Base-by-base conservation (phyloP, 345 rosid genomes). In the Hibiscus syriacus region DNA sequence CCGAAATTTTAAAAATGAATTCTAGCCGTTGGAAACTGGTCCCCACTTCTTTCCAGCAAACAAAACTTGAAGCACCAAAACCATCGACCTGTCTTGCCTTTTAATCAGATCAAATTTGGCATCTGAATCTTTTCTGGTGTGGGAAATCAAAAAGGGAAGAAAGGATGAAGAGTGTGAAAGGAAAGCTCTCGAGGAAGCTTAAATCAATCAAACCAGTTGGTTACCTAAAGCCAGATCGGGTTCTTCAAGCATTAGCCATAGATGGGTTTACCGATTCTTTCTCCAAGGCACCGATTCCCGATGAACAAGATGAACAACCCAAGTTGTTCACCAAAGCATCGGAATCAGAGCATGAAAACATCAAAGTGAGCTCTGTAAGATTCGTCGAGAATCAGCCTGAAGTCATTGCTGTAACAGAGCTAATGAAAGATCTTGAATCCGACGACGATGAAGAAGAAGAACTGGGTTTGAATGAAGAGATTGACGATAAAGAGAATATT, bases 101-200 rank as follows among this genome's bases (percentile, higher is more conserved):
- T 58, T 38, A 22, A 27, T 34, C 36, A 46, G 27, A 62, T 11
- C 23, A 29, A 63, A 55, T 67, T 62, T 64, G 20, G 20, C 49
- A n/a, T 13, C 30, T 13, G n/a, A n/a, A n/a, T n/a, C n/a, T n/a
- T n/a, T n/a, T n/a, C n/a, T n/a, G 34, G 59, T 5, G 59, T 26
- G 53, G 25, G n/a, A 29, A 56, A 63, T 64, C n/a, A n/a, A n/a
- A n/a, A n/a, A n/a, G n/a, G 16, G 32, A 16, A 39, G 26, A 9
- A 10, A 27, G 67, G 55, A 92, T 90, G 95, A 90, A 88, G 81
- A 85, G 86, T 55, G 66, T 92, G 90, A 90, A 82, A 72, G 88
- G 89, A 68, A 92, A 80, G 68, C 61, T 90, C 7, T 14, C 83
- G 71, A 90, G 85, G 86, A 88, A 80, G 79, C 66, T 88, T 69